Percentiles rank a stretch among this genome's conserved stretches.
These are phyloP conservation scores for Sporormia fimetaria DNA, from an alignment of 495 filamentous ascomycete genomes.

Conservation along the genomic window DNA sequence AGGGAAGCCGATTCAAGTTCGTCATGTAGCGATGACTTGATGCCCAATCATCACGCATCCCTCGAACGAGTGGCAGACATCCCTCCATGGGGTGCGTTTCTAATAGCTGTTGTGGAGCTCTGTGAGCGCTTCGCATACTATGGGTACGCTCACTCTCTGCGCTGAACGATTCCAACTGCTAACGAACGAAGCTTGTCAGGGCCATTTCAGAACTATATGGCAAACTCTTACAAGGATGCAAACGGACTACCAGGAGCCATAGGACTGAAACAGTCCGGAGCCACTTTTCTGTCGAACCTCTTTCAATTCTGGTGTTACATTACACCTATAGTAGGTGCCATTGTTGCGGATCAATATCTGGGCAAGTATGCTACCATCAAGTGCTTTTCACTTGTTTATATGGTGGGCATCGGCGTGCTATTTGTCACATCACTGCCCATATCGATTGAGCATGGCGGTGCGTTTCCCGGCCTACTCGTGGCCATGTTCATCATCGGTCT, in stretches of 20 bases:
- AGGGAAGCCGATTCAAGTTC: too few relatives aligned
- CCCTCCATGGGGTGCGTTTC: slow-evolving; percentile 25
- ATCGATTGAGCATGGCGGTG: slow-evolving; percentile 27
- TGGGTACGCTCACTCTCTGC: too few relatives aligned
- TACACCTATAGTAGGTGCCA: slow-evolving; percentile 44
- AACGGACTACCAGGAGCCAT: slow-evolving; percentile 23
- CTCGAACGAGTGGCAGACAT: slow-evolving; percentile 22
- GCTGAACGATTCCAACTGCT: too few relatives aligned
- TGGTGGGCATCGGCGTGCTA: slow-evolving; percentile 33
- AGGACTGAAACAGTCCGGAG: slow-evolving; percentile 38
- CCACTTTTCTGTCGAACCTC: slow-evolving; percentile 49
- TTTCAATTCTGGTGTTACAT: slow-evolving; percentile 54
- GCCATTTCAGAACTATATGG: slow-evolving; percentile 28
- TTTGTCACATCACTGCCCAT: slow-evolving; percentile 30
- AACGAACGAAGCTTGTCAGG: too few relatives aligned
- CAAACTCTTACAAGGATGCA: slow-evolving; percentile 20
- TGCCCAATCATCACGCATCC: slow-evolving; percentile 9
- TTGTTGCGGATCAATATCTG: slow-evolving; percentile 52
- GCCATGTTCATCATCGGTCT: slow-evolving; percentile 44
- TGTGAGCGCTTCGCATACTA: slow-evolving; percentile 27
- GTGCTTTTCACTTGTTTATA: slow-evolving; percentile 39
- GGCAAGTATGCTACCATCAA: slow-evolving; percentile 58
- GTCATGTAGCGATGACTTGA: slow-evolving; percentile 10
- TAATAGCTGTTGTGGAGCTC: slow-evolving; percentile 25
- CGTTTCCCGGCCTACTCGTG: slow-evolving; percentile 30